Evolutionary conservation across 352 stramenopile genomes (phyloP), one percentile per base, ranked within the genome.

Genomic region (Phytophthora cryptogea): DNA sequence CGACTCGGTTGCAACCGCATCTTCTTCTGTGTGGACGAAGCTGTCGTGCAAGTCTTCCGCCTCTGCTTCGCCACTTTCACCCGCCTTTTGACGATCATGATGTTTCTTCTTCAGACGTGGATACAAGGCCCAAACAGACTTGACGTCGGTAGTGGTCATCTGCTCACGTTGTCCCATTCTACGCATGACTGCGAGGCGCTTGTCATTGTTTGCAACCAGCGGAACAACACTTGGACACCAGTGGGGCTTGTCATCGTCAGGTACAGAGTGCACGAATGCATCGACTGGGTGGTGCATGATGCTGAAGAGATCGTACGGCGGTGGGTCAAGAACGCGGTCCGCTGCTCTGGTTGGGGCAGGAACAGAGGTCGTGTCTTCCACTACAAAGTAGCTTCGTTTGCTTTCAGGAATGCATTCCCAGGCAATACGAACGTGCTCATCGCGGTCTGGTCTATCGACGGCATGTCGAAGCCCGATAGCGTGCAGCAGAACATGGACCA

Each of bases 401-500:
- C 51, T 20, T 43, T 80, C 74, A 0, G 85, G 80, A 0, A 94
- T 56, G 58, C 86, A 94, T 51, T 94, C 86, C 86, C 83, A 94
- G 2, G 83, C 83, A 36, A 94, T 77, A 11, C 77, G 80, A 28
- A 93, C 72, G 58, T 93, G 86, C 17, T 86, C 74, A 45, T 93
- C 83, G 31, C 86, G 80, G 58, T 93, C 82, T n/a, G 41, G 35
- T 17, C 84, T 72, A 42, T 94, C 80, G 10, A 89, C 79, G 41
- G 83, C 76, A 63, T 92, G 86, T 44, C 80, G 82, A 31, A 95
- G 58, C 5, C 84, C 83, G 5, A 94, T 54, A 4, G 77, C 70
- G 58, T 95, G 86, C 30, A 95, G 63, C 16, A 95, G 48, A 48
- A 94, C 80, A 65, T 94, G 86, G 36, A 94, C 79, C 17, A 91